Evolutionary conservation across 495 filamentous ascomycete species (phyloP), one percentile per base, ranked within the genome.

Genomic region (Aspergillus conjunctus): DNA sequence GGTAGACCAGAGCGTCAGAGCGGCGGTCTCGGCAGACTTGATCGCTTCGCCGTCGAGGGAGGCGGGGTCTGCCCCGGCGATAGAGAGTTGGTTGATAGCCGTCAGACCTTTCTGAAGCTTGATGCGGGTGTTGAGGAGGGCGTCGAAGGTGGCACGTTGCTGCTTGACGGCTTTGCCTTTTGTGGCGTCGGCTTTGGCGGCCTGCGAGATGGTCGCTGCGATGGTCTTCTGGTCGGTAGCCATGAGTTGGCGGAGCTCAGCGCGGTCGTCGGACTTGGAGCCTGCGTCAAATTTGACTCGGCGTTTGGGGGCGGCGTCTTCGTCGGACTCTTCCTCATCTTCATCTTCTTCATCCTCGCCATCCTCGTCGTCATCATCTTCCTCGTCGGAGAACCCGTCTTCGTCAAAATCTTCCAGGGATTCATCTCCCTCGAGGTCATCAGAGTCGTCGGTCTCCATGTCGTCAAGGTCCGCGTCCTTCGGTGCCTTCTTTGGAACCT

Each of bases 41-140:
- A 96, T 70, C 3, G 75, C 77, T 46, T 81, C 70, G 4, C 73
- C 73, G 32, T 78, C 66, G 20, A 66, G 65, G 22, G 75, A 62
- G 6, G 76, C 72, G 8, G 70, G 64, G 5, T 84, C 79, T 10
- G 65, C 65, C 1, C 59, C 59, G 11, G 60, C 57, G 0, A 76
- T 66, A n/a, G 79, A 69, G 51, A 96, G 82, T 7, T 92, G 87
- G 67, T 97, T 96, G 17, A 87, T 82, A 3, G 90, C 87, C 15
- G 91, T 82, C 15, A 98, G 75, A 5, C 90, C 90, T 71, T 97
- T 97, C 66, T 98, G 94, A 8, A 98, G 76, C 58, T 91, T 88
- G 66, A 98, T 96, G 7, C 94, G 86, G 20, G 88, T 82, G 73
- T 94, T 92, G 18, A 98, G 82, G 3, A 98, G 83, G 2, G 88